Percentiles rank a stretch among this genome's conserved stretches.
phyloP scores from a whole-genome alignment of 129 eudicot species.

The Chrysanthemum lavandulifolium region DNA sequence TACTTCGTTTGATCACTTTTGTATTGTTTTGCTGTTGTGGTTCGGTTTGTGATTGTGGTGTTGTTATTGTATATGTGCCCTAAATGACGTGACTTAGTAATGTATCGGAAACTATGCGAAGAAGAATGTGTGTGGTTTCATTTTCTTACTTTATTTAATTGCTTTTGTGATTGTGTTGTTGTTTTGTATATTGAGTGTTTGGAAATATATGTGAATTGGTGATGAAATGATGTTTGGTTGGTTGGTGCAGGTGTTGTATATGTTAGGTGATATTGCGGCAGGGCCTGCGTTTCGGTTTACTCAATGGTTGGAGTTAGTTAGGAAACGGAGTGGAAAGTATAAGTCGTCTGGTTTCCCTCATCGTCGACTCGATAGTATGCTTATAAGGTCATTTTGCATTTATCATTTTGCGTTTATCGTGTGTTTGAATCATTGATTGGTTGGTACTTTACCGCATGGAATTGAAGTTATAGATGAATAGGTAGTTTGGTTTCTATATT shows the following conservation, averaged over 20 bases:
- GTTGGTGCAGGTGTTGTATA: constrained; percentile 70
- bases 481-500: background rate
- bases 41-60: background rate
- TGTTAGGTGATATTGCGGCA: constrained; percentile 92
- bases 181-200: background rate
- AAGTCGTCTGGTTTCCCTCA: constrained; percentile 80
- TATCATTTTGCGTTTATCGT: background rate
- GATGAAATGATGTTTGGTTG: constrained; percentile 15
- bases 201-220: background rate
- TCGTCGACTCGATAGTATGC: constrained; percentile 59
- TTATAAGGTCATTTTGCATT: constrained; percentile 59
- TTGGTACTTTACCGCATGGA: no score
- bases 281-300: constrained; percentile 76
- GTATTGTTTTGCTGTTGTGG: no score
- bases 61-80: background rate
- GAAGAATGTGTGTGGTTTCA: background rate
- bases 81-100: background rate
- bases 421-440: background rate
- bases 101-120: background rate
- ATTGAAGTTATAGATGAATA: background rate
- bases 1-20: no score
- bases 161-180: background rate
- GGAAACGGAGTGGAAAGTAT: constrained; percentile 68
- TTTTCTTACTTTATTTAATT: background rate
- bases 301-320: constrained; percentile 93